Base-by-base conservation (phyloP, 148 eudicot species). In the Oxyria digyna region DNA sequence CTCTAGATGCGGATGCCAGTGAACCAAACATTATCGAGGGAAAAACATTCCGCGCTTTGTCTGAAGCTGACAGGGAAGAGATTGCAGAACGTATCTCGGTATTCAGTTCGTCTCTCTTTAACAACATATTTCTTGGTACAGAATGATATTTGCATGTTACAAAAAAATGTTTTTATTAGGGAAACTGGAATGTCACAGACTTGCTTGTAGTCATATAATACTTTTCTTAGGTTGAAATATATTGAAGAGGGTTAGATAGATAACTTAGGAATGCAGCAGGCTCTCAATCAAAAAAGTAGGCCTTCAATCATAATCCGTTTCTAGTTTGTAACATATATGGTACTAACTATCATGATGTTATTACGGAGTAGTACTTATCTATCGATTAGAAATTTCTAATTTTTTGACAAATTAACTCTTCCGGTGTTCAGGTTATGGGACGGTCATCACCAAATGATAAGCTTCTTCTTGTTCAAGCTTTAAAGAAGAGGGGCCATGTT, bases 371-470 rank as follows among this genome's bases (percentile, higher is more conserved):
- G n/a, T n/a, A n/a, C n/a, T n/a, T n/a, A n/a, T n/a, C n/a, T n/a
- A n/a, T n/a, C n/a, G 3, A 14, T 59, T 27, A 38, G 9, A 59
- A 59, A 38, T 29, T 59, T 24, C 38, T 14, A 9, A 14, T 57
- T 59, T 59, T 29, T 29, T 18, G 38, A 59, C 37, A 31, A 59
- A 29, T 31, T 59, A 27, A 27, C 21, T 59, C 15, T 59, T 59
- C 14, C 12, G 24, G 20, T 70, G 14, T 72, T 23, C 72, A 90
- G 98, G 98, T 90, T 35, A 94, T 94, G 98, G 98, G 98, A 71
- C 87, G 98, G 74, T 94, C 98, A 50, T 90, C 98, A 41, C 97
- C 98, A 5, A 94, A 85, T 69, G 97, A 94, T 77, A 94, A 94
- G 82, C 85, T 90, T 42, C 79, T 94, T 77, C 96, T 94, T 72